These are phyloP conservation scores for Ogataea kodamae DNA, from an alignment of 805 yeast species.

Conservation along the genomic window DNA sequence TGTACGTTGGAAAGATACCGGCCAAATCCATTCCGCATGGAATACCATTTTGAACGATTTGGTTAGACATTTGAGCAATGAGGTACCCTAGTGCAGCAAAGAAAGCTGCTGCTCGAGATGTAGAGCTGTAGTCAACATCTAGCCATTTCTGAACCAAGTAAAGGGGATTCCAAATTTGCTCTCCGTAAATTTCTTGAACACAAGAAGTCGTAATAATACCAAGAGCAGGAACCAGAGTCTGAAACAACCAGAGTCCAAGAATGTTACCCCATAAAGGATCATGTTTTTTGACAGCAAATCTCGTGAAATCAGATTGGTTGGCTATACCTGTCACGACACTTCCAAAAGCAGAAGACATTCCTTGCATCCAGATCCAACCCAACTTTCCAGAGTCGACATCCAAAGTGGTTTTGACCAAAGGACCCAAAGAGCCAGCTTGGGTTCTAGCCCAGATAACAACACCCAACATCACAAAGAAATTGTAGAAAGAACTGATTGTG, in stretches of 20 bases:
- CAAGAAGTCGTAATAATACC: conserved; percentile 46
- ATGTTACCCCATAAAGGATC: conserved; percentile 7
- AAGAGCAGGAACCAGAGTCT: conserved; percentile 43
- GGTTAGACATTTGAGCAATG: conserved; percentile 1
- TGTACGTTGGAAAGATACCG: conserved; percentile 52
- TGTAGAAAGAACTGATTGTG: conserved; percentile 1
- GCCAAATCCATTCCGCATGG: conserved; percentile 58
- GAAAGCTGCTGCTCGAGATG: conserved; percentile 47
- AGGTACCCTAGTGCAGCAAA: conserved; percentile 39
- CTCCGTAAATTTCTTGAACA: conserved; percentile 29
- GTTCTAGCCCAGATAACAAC: conserved; percentile 30
- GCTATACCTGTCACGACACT: not conserved
- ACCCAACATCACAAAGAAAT: conserved; percentile 24
- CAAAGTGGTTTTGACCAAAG: conserved; percentile 9
- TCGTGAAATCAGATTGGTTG: conserved; percentile 1
- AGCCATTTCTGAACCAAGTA: conserved; percentile 39
- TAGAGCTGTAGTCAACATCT: conserved; percentile 35
- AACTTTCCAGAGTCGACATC: conserved; percentile 5
- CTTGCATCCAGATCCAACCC: conserved; percentile 18
- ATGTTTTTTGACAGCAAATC: conserved; percentile 14
- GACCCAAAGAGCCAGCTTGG: conserved; percentile 31
- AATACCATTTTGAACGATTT: conserved; percentile 41
- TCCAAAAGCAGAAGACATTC: not conserved
- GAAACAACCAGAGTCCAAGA: conserved; percentile 29
- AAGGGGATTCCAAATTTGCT: conserved; percentile 44